Percentiles rank a stretch among this genome's conserved stretches.
These are phyloP conservation scores for Primulina tabacum DNA, from an alignment of 257 asterid genomes.

Conservation along the genomic window DNA sequence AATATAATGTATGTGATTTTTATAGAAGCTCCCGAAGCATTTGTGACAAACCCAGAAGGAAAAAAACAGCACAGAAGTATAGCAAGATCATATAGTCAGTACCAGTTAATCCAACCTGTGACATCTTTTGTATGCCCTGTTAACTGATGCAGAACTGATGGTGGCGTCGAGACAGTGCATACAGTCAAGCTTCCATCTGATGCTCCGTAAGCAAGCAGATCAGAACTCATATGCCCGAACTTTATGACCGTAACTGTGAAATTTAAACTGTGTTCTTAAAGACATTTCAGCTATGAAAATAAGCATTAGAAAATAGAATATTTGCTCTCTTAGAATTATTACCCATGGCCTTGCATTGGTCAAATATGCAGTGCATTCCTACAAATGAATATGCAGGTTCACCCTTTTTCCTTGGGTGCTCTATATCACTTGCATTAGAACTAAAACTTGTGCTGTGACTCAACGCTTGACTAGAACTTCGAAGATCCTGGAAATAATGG, in stretches of 20 bases:
- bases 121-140: conserved; percentile 94
- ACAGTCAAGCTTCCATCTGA: conserved; percentile 93
- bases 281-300: background rate
- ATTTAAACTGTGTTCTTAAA: conserved; percentile 21
- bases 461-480: conserved; percentile 54
- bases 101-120: conserved; percentile 89
- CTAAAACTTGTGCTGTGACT: conserved; percentile 68
- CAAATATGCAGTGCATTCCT: conserved; percentile 99
- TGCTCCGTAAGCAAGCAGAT: conserved; percentile 97
- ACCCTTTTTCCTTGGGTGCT: conserved; percentile 58
- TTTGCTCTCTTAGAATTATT: conserved; percentile 27
- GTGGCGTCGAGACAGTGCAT: conserved; percentile 68
- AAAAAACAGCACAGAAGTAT: background rate
- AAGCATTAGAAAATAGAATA: conserved; percentile 18
- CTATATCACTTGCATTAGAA: conserved; percentile 66
- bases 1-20: background rate
- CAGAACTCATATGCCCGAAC: conserved; percentile 95
- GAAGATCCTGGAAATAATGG: conserved; percentile 51
- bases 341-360: conserved; percentile 99
- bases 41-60: background rate
- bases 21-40: background rate
- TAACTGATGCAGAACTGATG: conserved; percentile 68
- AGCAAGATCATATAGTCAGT: conserved; percentile 39
- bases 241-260: conserved; percentile 82
- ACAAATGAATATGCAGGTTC: conserved; percentile 98